These are phyloP conservation scores for Zymoseptoria crescenta DNA, from an alignment of 2,329 filamentous ascomycete genomes.

Conservation along the genomic window DNA sequence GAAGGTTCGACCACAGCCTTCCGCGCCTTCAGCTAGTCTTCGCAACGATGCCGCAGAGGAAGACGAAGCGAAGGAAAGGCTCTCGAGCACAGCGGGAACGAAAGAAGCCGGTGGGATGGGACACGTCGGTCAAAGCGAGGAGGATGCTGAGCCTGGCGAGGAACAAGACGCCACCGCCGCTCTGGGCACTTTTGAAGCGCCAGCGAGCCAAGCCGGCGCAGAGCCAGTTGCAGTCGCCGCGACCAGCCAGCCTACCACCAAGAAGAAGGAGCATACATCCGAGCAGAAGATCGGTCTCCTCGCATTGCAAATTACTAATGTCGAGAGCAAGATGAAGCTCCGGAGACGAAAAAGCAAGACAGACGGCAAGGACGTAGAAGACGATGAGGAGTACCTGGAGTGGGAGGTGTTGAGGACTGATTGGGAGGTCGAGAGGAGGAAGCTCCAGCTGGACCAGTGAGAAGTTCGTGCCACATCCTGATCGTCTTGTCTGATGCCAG, in stretches of 20 bases:
- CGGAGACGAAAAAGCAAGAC: not conserved
- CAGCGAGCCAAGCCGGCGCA: not conserved
- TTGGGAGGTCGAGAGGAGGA: not conserved
- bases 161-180: not conserved
- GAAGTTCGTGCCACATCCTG: not conserved
- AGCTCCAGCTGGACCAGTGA: not conserved
- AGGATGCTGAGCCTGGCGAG: not conserved
- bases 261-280: not conserved
- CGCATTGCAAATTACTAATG: not conserved
- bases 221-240: not conserved
- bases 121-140: not conserved
- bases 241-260: too few relatives aligned
- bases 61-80: not conserved
- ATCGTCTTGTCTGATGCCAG: not conserved
- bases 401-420: not conserved
- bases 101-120: not conserved
- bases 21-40: not conserved
- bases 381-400: not conserved
- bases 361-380: not conserved
- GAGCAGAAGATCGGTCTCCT: not conserved
- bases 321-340: not conserved
- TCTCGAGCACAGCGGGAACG: not conserved
- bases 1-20: not conserved
- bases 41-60: not conserved
- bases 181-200: not conserved